These are phyloP conservation scores for Tilletia indica DNA, from an alignment of 1,284 basidiomycete genomes.

Conservation along the genomic window DNA sequence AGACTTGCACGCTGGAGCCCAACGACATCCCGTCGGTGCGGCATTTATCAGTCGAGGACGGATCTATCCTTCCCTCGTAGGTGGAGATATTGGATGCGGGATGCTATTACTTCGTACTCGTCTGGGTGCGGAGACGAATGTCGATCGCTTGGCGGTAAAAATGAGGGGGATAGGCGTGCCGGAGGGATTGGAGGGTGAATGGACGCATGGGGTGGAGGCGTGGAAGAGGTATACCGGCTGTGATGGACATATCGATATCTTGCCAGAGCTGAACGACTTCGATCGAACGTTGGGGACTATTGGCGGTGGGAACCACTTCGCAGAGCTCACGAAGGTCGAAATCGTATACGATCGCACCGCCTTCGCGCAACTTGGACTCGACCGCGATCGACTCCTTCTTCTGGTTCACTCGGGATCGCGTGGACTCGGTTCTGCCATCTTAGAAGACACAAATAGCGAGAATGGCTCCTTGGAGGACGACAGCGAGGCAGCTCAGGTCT, in stretches of 20 bases:
- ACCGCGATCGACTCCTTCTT: background rate
- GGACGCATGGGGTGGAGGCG: background rate
- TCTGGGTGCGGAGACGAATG: background rate
- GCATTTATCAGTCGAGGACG: constrained; percentile 4
- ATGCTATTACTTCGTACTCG: background rate
- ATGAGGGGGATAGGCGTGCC: background rate
- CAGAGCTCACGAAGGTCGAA: background rate
- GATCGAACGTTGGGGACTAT: background rate
- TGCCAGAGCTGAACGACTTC: background rate
- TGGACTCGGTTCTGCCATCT: background rate
- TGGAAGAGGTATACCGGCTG: background rate
- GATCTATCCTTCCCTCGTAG: background rate
- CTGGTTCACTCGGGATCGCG: background rate
- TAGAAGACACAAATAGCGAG: background rate
- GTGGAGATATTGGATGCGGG: background rate
- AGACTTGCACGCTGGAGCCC: background rate
- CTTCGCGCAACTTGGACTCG: background rate
- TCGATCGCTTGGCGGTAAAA: background rate
- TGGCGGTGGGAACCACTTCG: constrained; percentile 3
- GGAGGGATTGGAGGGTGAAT: background rate
- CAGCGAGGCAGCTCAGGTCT: background rate
- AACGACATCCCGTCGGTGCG: background rate
- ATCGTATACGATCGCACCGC: background rate
- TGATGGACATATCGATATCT: no score
- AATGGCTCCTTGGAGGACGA: background rate